Evolutionary conservation across 352 stramenopile genomes (phyloP), one percentile per base, ranked within the genome.

Genomic region (Phytophthora citricola): DNA sequence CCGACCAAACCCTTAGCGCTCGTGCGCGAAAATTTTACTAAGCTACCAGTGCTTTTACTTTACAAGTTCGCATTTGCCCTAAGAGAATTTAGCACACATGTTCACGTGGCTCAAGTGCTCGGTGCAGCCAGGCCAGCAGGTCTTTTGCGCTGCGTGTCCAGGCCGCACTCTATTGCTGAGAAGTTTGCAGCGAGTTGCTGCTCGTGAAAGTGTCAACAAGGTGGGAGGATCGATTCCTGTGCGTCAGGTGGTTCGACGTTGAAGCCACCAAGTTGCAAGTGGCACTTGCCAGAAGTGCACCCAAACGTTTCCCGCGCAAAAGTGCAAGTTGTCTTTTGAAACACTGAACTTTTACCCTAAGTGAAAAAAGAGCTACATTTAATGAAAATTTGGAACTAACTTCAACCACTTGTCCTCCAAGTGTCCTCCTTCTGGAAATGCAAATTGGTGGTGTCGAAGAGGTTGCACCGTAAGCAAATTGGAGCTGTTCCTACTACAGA

Each of bases 71-170:
- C 20, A 31, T 50, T 43, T 47, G 34, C 39, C 45, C 17, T 5
- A 44, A 60, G 31, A 44, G 11, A 52, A 14, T 40, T 48, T 5
- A 0, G 9, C 17, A 38, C 24, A 24, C 40, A 10, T 27, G 40
- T 2, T 61, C 51, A 55, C 15, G 51, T 61, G 44, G 36, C 45
- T 69, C 26, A 58, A 69, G 53, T 58, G 52, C 26, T 63, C 52
- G 60, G 31, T 68, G 50, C 50, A 67, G 50, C 51, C 44, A 63
- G 51, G 60, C 43, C 26, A 32, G 10, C 7, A 12, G 26, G 31
- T 24, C 49, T 55, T 31, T 29, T 41, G 26, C 17, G 12, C 11
- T 32, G 58, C 57, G 17, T 58, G 11, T 36, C 38, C 27, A 39
- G 20, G 17, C 17, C 31, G 39, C 20, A 24, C 8, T 10, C 20